Evolutionary conservation across 2,329 filamentous ascomycete species (phyloP).

Genomic region (Alternaria solani): DNA sequence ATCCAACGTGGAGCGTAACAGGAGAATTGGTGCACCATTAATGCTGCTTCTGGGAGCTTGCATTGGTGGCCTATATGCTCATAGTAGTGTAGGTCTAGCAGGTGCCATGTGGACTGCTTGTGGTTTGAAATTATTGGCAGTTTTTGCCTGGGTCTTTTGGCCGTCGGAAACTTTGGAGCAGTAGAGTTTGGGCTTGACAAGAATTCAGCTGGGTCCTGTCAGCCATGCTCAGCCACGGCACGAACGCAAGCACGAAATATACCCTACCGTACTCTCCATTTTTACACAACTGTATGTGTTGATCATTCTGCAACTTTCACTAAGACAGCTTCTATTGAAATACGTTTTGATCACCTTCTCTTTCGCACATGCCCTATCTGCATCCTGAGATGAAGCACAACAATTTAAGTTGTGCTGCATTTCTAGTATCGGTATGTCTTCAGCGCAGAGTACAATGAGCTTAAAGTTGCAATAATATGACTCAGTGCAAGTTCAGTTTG

Average conservation of each 20-base stretch:
- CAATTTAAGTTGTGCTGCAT: neutral
- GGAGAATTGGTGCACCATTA: conserved; percentile 60
- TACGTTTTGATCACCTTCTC: neutral
- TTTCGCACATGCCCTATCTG: neutral
- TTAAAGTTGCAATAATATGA: neutral
- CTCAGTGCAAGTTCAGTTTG: neutral
- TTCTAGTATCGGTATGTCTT: neutral
- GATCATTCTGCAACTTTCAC: neutral
- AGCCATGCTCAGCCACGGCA: neutral
- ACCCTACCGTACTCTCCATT: neutral
- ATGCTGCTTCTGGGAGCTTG: conserved; percentile 64
- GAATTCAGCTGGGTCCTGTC: neutral
- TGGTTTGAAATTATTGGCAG: conserved; percentile 50
- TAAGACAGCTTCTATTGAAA: neutral
- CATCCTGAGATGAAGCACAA: neutral
- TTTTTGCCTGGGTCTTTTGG: conserved; percentile 55
- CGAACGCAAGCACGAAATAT: neutral
- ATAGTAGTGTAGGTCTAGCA: conserved; percentile 60
- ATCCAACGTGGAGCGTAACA: conserved; percentile 62
- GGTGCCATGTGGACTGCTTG: conserved; percentile 61
- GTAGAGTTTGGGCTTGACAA: neutral
- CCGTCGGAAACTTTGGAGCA: conserved; percentile 38
- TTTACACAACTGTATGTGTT: neutral
- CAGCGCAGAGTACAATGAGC: neutral
- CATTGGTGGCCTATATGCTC: conserved; percentile 63